Evolutionary conservation across 1,284 basidiomycete genomes (phyloP), one percentile per base, ranked within the genome.

Genomic region (Cutaneotrichosporon cavernicola): DNA sequence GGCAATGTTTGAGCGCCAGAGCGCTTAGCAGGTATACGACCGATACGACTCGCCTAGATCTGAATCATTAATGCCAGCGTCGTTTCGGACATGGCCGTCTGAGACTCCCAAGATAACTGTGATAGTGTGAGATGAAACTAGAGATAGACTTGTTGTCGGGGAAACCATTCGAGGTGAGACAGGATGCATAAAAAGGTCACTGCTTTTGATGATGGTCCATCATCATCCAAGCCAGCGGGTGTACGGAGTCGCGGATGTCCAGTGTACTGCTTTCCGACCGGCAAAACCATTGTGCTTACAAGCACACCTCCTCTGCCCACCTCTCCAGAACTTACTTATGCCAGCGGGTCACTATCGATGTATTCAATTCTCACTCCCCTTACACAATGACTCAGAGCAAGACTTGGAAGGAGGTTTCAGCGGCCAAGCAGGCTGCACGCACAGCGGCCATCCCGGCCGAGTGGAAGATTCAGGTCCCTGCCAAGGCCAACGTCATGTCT

Each of bases 391-490:
- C 51, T 10, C 30, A 21, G 31, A 52, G 9, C 21, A 56, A 40
- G 38, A 46, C 64, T 10, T 89, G 88, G 88, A 76, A 83, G 72
- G 75, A 81, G 9, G 74, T 85, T 13, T 83, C 81, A 40, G 80
- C 80, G 22, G 83, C 83, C 43, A 86, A 87, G 74, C 83, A 83
- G 67, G 64, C 73, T 10, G 78, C 79, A 40, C 87, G 86, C 69
- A 72, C 80, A 30, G 83, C 81, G 4, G 76, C 82, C 4, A 86
- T 88, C 49, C 87, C 87, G 1, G 80, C 82, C 55, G 84, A 85
- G 64, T 89, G 87, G 87, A 69, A 83, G 31, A 80, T 65, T 22
- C 18, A 32, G 36, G 38, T 31, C 26, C 63, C 66, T 0, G 36
- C 50, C 34, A 36, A 61, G 22, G 36, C 26, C 16, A 63, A 88